Percentiles rank a stretch among this genome's conserved stretches.
These are phyloP conservation scores for Coemansia furcata DNA, from an alignment of 192 early-diverging fungal species.

Conservation along the genomic window DNA sequence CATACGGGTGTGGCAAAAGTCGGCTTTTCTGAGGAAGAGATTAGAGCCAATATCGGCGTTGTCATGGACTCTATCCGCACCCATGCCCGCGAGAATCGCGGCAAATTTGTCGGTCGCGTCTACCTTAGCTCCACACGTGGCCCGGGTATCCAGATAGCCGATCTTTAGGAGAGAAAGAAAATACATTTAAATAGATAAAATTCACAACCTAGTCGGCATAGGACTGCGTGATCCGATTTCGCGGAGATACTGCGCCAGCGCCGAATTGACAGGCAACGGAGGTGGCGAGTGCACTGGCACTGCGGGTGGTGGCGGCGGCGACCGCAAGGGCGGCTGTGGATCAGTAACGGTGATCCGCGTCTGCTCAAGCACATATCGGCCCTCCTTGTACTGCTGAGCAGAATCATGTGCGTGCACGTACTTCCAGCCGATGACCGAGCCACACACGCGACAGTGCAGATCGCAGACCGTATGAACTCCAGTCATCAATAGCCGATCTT, in stretches of 20 bases:
- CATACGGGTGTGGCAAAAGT: slow-evolving; percentile 57
- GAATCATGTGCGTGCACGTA: slow-evolving; percentile 36
- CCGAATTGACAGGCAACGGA: slow-evolving; percentile 7
- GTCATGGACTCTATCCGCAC: slow-evolving; percentile 62
- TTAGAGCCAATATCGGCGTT: slow-evolving; percentile 55
- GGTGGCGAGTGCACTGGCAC: slow-evolving; percentile 4
- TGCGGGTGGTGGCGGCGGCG: neutral
- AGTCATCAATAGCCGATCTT: slow-evolving; percentile 51
- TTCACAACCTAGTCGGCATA: neutral
- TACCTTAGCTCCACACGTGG: slow-evolving; percentile 68
- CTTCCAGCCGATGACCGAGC: slow-evolving; percentile 41
- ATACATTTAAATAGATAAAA: neutral
- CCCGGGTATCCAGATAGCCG: slow-evolving; percentile 62
- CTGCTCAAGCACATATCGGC: slow-evolving; percentile 45
- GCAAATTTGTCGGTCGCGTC: slow-evolving; percentile 60
- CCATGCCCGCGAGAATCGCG: slow-evolving; percentile 48
- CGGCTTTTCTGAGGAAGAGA: slow-evolving; percentile 34
- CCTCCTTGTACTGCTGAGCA: slow-evolving; percentile 49
- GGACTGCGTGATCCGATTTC: slow-evolving; percentile 11
- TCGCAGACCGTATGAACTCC: slow-evolving; percentile 49
- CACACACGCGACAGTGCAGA: slow-evolving; percentile 34
- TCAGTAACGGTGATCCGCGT: slow-evolving; percentile 24
- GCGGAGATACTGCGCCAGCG: slow-evolving; percentile 10
- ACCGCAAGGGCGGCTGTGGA: neutral
- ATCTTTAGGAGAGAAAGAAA: slow-evolving; percentile 28